Percentiles rank a stretch among this genome's conserved stretches.
These are phyloP conservation scores for Lentithecium fluviatile DNA, from an alignment of 495 filamentous ascomycete species.

Conservation along the genomic window DNA sequence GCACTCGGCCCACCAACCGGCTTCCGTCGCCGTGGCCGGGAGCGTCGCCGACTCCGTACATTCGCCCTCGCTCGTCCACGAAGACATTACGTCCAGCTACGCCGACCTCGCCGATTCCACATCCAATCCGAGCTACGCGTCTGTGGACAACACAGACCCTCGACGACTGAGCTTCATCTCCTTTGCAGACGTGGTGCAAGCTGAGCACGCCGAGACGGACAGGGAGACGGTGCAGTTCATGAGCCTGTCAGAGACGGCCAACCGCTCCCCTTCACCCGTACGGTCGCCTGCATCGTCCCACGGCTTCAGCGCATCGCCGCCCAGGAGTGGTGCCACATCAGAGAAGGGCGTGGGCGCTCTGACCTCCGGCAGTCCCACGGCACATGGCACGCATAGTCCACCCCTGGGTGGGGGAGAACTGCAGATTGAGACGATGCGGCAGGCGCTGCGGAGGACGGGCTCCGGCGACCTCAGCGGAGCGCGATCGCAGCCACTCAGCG, in stretches of 20 bases:
- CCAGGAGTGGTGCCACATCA: constrained; percentile 64
- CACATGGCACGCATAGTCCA: constrained; percentile 41
- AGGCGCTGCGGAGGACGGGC: constrained; percentile 76
- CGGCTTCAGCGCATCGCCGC: constrained; percentile 57
- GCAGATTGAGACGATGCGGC: constrained; percentile 85
- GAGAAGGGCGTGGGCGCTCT: constrained; percentile 55
- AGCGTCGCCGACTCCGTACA: constrained; percentile 28
- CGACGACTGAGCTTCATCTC: constrained; percentile 86
- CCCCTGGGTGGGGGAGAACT: constrained; percentile 60
- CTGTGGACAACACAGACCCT: constrained; percentile 72
- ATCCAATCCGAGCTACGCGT: constrained; percentile 64
- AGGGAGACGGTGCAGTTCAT: constrained; percentile 62
- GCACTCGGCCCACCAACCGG: constrained; percentile 76
- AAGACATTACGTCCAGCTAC: constrained; percentile 38
- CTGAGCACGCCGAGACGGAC: constrained; percentile 68
- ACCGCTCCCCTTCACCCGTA: constrained; percentile 72
- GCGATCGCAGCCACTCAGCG: constrained; percentile 62
- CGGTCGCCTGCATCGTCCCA: constrained; percentile 67
- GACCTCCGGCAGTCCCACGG: constrained; percentile 49
- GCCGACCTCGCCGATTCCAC: constrained; percentile 51
- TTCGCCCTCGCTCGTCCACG: constrained; percentile 40
- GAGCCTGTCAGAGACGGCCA: constrained; percentile 53
- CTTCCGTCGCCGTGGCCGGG: constrained; percentile 56
- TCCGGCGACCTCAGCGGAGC: constrained; percentile 72
- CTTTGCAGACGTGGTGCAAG: constrained; percentile 91